Evolutionary conservation across 768 basidiomycete species (phyloP).

Genomic region (Auriculariales sp.): DNA sequence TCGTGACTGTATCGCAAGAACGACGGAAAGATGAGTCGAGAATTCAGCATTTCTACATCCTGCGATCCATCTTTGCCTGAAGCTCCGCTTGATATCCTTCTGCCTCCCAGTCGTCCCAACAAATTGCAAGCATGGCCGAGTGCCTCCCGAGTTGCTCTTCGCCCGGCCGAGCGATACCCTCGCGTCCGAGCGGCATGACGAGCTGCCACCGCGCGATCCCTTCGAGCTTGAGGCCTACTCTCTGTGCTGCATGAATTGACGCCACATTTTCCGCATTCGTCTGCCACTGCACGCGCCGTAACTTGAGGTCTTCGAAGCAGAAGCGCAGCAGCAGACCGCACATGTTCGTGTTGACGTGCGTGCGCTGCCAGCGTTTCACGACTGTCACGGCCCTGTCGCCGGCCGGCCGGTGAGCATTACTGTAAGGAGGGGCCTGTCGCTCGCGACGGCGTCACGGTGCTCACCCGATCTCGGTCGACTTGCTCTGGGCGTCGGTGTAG

Average conservation of each 20-base stretch:
- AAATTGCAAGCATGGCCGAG: conserved; percentile 31
- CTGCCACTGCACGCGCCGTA: conserved; percentile 52
- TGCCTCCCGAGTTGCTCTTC: conserved; percentile 24
- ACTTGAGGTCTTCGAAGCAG: conserved; percentile 28
- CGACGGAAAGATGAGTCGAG: too few species aligned
- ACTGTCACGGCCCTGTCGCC: conserved; percentile 38
- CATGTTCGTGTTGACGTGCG: conserved; percentile 41
- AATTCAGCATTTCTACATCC: too few species aligned
- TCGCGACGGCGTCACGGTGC: too few species aligned
- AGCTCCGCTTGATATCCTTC: not conserved
- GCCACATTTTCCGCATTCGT: conserved; percentile 32
- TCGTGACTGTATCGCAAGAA: too few species aligned
- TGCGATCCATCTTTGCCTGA: not conserved
- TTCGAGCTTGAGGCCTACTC: conserved; percentile 47
- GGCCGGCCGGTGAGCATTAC: too few species aligned
- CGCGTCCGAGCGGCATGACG: conserved; percentile 23
- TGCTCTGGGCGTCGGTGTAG: conserved; percentile 25
- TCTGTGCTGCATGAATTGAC: conserved; percentile 36
- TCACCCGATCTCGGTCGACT: conserved; percentile 41
- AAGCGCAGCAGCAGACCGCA: conserved; percentile 25
- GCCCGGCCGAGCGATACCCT: conserved; percentile 17
- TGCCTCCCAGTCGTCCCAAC: conserved; percentile 48
- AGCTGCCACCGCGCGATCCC: conserved; percentile 39
- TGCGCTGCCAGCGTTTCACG: conserved; percentile 44
- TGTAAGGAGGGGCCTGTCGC: too few species aligned